These are phyloP conservation scores for Leccinum cinnamomeum DNA, from an alignment of 1,284 basidiomycete species.

Conservation along the genomic window DNA sequence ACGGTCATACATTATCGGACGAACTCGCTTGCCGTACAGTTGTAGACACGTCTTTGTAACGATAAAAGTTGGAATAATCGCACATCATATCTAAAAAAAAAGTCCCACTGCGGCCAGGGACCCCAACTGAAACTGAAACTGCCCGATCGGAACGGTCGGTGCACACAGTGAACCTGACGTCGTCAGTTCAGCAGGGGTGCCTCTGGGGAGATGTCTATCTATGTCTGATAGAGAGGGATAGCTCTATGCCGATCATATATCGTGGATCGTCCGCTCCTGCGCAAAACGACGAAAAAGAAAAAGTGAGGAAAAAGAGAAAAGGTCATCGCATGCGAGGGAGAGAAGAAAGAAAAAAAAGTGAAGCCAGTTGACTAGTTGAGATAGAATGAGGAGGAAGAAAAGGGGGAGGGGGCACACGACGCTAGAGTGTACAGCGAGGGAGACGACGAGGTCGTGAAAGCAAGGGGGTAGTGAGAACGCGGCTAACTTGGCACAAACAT, in stretches of 20 bases:
- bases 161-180: background rate
- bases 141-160: background rate
- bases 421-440: slow-evolving; percentile 23
- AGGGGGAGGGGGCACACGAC: background rate
- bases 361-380: background rate
- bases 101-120: background rate
- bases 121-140: background rate
- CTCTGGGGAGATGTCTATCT: slow-evolving; percentile 15
- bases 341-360: background rate
- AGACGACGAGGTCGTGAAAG: slow-evolving; percentile 10
- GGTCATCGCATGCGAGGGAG: background rate
- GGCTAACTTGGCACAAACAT: slow-evolving; percentile 6
- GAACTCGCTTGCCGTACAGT: background rate
- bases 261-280: slow-evolving; percentile 17
- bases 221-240: background rate
- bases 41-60: slow-evolving; percentile 14
- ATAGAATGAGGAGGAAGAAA: background rate
- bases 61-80: slow-evolving; percentile 21
- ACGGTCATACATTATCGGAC: background rate
- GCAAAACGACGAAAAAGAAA: background rate
- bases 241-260: slow-evolving; percentile 24
- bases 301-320: background rate
- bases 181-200: background rate
- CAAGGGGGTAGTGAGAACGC: background rate
- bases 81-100: slow-evolving; percentile 13